Conservation (phyloP, 495 filamentous ascomycete species). For the Daldinia decipiens region DNA sequence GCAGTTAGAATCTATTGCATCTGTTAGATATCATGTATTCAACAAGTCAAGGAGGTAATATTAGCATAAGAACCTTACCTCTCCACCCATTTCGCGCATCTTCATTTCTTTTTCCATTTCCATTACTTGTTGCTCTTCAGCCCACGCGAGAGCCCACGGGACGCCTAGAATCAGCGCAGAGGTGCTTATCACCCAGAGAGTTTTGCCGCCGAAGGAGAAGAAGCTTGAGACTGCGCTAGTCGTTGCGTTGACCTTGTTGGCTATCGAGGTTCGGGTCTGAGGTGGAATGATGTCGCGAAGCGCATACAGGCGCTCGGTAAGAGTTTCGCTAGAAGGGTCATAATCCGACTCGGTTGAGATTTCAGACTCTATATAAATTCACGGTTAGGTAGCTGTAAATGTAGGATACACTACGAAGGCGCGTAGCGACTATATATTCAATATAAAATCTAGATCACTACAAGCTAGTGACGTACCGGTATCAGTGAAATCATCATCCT, state of each 20-base stretch:
- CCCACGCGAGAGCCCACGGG: slow-evolving; percentile 89
- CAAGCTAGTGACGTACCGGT: slow-evolving; percentile 68
- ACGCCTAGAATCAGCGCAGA: slow-evolving; percentile 89
- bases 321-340: slow-evolving; percentile 65
- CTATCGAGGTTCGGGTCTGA: slow-evolving; percentile 75
- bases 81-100: slow-evolving; percentile 79
- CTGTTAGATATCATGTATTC: slow-evolving; percentile 14
- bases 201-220: slow-evolving; percentile 78
- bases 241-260: slow-evolving; percentile 65
- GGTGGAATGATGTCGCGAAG: slow-evolving; percentile 93
- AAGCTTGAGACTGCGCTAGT: slow-evolving; percentile 63
- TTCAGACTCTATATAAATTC: slow-evolving; percentile 65
- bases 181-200: slow-evolving; percentile 87
- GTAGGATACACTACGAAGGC: not conserved
- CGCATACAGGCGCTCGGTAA: slow-evolving; percentile 83
- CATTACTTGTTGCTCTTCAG: slow-evolving; percentile 93
- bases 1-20: slow-evolving; percentile 52
- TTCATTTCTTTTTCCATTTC: slow-evolving; percentile 98
- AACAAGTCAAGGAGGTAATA: not conserved
- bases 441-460: slow-evolving; percentile 2
- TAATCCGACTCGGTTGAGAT: slow-evolving; percentile 68
- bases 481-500: slow-evolving; percentile 89
- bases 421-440: slow-evolving; percentile 6
- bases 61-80: slow-evolving; percentile 37
- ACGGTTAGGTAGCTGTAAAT: slow-evolving; percentile 30